Base-by-base conservation (phyloP, 805 yeast species). In the Cyberlindnera mrakii region DNA sequence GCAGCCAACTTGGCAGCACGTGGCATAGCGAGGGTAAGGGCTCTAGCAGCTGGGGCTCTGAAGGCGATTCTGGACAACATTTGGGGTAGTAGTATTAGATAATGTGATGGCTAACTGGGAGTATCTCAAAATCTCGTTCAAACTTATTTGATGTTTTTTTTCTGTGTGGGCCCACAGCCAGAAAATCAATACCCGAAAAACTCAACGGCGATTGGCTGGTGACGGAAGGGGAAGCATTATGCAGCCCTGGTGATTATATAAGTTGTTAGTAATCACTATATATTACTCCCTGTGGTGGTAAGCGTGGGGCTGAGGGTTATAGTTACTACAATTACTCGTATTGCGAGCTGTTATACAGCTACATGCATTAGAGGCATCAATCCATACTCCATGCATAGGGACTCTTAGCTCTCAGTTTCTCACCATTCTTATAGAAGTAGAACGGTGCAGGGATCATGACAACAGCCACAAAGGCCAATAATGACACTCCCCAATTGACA, bases 401-500 rank as follows among this genome's bases (percentile, higher is more conserved):
- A 29, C 76, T 71, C 54, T 60, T 75, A 10, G 63, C 62, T 59
- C 75, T 65, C 40, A 66, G 60, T 13, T 31, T 34, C 27, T 68
- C 71, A 10, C 83, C 83, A 45, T 65, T 69, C 39, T 58, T 64
- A 53, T 64, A 76, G 50, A 80, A 78, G 38, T 75, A 45, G 49
- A 72, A 75, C 3, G 85, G 85, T 31, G 76, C 72, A 0, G 79
- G 77, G 14, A 77, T 67, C 67, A 80, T 64, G 1, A 62, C 65
- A 11, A 73, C 60, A 0, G 80, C 63, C 7, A 77, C 51, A 54
- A 75, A 72, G 0, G 74, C 83, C 37, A 80, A 53, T 2, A 80
- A 51, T 15, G 75, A 65, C 8, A 73, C 64, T 3, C 84, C 84
- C 81, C 82, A 80, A 47, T 77, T 71, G 30, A 74, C 67, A 5